Conservation (phyloP, 257 asterid genomes). For the Schizonepeta tenuifolia region DNA sequence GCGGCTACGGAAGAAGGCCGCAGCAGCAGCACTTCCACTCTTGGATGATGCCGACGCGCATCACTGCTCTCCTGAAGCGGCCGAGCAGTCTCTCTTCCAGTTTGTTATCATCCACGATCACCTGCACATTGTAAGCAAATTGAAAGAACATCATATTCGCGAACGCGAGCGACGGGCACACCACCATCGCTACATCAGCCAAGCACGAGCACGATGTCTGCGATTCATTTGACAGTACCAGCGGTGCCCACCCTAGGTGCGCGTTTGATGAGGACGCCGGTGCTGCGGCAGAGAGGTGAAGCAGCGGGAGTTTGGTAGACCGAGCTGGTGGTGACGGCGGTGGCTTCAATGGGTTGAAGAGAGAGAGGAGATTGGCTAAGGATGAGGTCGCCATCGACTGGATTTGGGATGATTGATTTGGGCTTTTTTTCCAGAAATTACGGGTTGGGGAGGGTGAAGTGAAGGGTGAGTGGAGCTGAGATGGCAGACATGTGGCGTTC, state of each 20-base stretch:
- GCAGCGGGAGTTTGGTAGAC: too few species aligned
- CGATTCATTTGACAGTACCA: conserved; percentile 42
- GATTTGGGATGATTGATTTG: too few species aligned
- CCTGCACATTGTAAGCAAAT: conserved; percentile 77
- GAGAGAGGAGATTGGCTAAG: too few species aligned
- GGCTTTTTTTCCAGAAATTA: too few species aligned
- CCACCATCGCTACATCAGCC: conserved; percentile 52
- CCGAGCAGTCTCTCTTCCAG: conserved; percentile 84
- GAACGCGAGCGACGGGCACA: conserved; percentile 69
- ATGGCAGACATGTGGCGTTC: too few species aligned
- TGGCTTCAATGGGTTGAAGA: too few species aligned
- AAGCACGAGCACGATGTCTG: conserved; percentile 32
- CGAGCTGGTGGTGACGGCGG: too few species aligned
- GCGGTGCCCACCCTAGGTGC: conserved; percentile 36
- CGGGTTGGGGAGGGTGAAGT: too few species aligned
- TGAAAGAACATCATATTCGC: conserved; percentile 67
- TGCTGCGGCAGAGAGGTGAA: conserved; percentile 38
- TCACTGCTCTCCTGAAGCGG: conserved; percentile 88
- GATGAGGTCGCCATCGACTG: too few species aligned
- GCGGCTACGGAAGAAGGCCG: too few species aligned
- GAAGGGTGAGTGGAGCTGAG: too few species aligned
- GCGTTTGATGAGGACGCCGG: conserved; percentile 27
- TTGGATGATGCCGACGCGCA: conserved; percentile 87
- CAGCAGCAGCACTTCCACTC: conserved; percentile 83
- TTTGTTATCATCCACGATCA: conserved; percentile 80